Base-by-base conservation (phyloP, 2,329 filamentous ascomycete species). In the Claviceps digitariae region DNA sequence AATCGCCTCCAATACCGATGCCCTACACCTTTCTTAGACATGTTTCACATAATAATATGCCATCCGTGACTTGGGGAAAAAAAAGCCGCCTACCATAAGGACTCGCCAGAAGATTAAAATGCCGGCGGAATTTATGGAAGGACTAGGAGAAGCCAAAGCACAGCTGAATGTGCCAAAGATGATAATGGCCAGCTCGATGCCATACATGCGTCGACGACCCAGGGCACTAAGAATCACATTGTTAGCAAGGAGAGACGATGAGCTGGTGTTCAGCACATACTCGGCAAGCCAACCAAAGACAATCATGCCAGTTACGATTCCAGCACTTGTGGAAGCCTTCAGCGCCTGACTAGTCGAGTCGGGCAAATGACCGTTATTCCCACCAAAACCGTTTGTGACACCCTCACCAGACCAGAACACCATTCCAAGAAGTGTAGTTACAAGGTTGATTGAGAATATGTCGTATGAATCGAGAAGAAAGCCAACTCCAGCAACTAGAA, bases 391-490 rank as follows among this genome's bases (percentile, higher is more conserved):
- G 51, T 76, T 69, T 17, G 58, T 57, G 3, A 64, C 63, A 2
- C 67, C 63, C 4, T 67, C 57, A 2, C 73, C 73, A 57, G 78
- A 73, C 79, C 85, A 93, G 66, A 84, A 93, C 49, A 89, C 86
- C 15, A 90, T 76, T 46, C 87, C 87, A 15, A 91, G 70, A 64
- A 90, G 79, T 47, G 75, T 77, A 1, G 82, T 84, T 49, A 86
- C 78, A 48, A 90, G 73, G 65, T 86, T 87, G 66, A 90, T 86
- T 62, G 87, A 84, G 66, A 93, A 93, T 60, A 90, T 87, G 59
- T 80, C 82, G 69, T 91, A 91, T 13, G 85, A 84, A 66, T 90
- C 87, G 48, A 87, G 84, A 64, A 91, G 89, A 73, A 93, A 91
- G 51, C 87, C 87, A 55, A 88, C 83, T 49, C 87, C 87, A 27